Conservation (phyloP, 441 rosid species). For the Macaranga tanarius region DNA sequence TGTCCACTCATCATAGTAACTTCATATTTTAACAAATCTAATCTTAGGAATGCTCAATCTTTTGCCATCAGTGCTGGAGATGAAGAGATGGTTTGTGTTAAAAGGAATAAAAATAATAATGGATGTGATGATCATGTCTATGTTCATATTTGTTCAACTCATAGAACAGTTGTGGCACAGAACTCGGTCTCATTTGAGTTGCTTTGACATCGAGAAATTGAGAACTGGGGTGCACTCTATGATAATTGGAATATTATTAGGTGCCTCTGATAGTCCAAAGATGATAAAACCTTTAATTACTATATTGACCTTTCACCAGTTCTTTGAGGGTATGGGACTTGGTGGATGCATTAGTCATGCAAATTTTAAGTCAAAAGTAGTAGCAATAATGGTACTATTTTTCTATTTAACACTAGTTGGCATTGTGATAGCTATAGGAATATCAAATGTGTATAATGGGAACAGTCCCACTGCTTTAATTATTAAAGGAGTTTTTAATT, state of each 20-base stretch:
- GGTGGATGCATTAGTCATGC: conserved; percentile 44
- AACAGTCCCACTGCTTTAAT: conserved; percentile 46
- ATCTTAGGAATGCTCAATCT: neutral
- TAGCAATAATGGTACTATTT: conserved; percentile 47
- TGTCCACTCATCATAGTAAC: conserved; percentile 9
- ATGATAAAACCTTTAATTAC: conserved; percentile 37
- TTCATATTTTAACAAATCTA: conserved; percentile 6
- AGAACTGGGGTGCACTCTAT: conserved; percentile 47
- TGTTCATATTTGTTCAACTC: conserved; percentile 44
- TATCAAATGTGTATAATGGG: conserved; percentile 40
- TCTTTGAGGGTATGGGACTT: conserved; percentile 48
- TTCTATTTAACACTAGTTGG: conserved; percentile 64
- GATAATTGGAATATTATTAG: conserved; percentile 44
- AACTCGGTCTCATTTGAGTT: conserved; percentile 32
- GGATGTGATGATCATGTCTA: conserved; percentile 16
- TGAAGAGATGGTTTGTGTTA: conserved; percentile 10
- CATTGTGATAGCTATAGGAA: conserved; percentile 57
- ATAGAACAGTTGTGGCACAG: conserved; percentile 34
- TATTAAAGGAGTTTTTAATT: conserved; percentile 49
- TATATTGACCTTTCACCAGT: conserved; percentile 44
- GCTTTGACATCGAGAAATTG: conserved; percentile 46
- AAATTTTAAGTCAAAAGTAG: conserved; percentile 30
- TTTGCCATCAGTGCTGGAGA: neutral
- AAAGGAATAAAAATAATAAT: neutral
- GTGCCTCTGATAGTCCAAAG: conserved; percentile 34